Evolutionary conservation across 495 filamentous ascomycete genomes (phyloP), one percentile per base, ranked within the genome.

Genomic region (Hypoxylon trugodes): DNA sequence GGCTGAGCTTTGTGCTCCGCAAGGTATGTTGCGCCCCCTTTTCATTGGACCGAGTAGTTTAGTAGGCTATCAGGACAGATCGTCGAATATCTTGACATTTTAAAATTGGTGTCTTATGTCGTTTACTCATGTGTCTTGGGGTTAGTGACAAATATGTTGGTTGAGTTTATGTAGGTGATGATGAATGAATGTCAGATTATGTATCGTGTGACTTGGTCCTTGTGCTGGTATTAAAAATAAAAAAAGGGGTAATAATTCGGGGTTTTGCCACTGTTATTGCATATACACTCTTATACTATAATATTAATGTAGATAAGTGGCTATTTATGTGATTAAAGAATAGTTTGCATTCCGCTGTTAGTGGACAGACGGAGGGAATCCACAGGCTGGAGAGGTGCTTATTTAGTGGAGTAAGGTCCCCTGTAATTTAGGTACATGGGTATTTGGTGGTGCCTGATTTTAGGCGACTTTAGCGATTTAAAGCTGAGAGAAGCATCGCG

Each of bases 391-490:
- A n/a, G n/a, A n/a, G 58, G 45, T 50, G 60, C 51, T 57, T 63
- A 24, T 58, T 64, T 58, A 64, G 60, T 47, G 60, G 60, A 33
- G 48, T 33, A 18, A 35, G 52, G 15, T n/a, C n/a, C n/a, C n/a
- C n/a, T n/a, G n/a, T n/a, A n/a, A n/a, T n/a, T n/a, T n/a, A n/a
- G n/a, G n/a, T n/a, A n/a, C n/a, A n/a, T 36, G 26, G 38, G 0
- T 8, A 19, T 43, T 53, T 26, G 25, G 18, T 28, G 16, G 50
- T 55, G 36, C 52, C 52, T 64, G 46, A 64, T 38, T 28, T 51
- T 33, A 49, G 3, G 2, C 7, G 15, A 16, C 16, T 21, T 42
- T 16, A 4, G 4, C 21, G 24, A 22, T 19, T 42, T 21, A 42
- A 42, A 16, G 22, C 24, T 46, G 24, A n/a, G 47, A 13, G 22